These are phyloP conservation scores for Botrytis hyacinthi DNA, from an alignment of 2,329 filamentous ascomycete genomes.

Conservation along the genomic window DNA sequence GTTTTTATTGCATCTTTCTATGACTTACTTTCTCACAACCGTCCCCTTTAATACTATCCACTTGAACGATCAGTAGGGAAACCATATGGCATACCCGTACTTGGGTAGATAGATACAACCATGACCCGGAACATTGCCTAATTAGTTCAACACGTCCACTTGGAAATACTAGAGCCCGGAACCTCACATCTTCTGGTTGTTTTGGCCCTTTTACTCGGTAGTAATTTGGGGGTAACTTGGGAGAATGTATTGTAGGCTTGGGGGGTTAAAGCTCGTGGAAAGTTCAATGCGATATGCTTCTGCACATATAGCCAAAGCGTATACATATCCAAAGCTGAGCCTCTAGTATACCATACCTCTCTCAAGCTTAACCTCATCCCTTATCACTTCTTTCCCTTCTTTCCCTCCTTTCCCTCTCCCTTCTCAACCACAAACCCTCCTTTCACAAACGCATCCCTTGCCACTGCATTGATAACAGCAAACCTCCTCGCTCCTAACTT, in stretches of 20 bases:
- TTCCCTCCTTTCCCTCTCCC: constrained; percentile 49
- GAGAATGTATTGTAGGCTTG: neutral
- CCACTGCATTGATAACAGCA: constrained; percentile 81
- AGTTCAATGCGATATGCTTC: neutral
- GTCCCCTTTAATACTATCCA: neutral
- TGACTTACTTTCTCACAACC: neutral
- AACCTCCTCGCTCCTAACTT: constrained; percentile 88
- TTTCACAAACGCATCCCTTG: constrained; percentile 78
- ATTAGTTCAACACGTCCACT: neutral
- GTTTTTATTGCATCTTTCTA: neutral
- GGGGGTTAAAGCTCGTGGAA: neutral
- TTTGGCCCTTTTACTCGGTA: neutral
- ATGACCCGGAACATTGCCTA: neutral
- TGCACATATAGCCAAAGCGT: neutral
- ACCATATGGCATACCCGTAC: neutral
- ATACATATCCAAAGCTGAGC: neutral
- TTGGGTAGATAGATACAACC: neutral
- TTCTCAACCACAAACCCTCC: constrained; percentile 60
- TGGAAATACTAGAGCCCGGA: neutral
- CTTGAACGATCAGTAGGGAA: neutral
- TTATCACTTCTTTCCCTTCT: constrained; percentile 34
- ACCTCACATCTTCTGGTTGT: neutral
- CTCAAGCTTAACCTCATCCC: neutral
- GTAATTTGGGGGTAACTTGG: neutral
- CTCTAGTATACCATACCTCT: neutral